phyloP scores from a whole-genome alignment of 2,329 filamentous ascomycete genomes.

The Colletotrichum destructivum region DNA sequence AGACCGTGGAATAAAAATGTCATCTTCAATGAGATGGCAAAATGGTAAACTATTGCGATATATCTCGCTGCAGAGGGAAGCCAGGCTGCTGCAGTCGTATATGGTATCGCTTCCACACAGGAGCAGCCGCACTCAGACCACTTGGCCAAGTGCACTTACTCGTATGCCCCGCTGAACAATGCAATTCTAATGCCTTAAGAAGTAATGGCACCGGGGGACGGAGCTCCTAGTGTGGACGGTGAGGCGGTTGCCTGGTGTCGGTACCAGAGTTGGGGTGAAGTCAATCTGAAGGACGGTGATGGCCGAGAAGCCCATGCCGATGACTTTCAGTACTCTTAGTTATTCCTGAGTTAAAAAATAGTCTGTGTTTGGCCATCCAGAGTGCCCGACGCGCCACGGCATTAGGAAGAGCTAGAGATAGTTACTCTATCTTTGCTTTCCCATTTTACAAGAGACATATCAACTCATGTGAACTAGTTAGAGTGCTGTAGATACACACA shows the following conservation, averaged over 20 bases:
- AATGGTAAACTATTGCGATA: slow-evolving; percentile 11
- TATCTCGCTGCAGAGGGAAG: slow-evolving; percentile 5
- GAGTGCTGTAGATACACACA: too few relatives aligned
- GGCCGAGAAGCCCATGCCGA: not conserved
- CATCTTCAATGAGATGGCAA: not conserved
- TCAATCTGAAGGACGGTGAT: not conserved
- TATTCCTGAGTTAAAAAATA: too few relatives aligned
- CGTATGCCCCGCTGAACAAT: not conserved
- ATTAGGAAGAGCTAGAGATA: too few relatives aligned
- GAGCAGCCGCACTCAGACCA: slow-evolving; percentile 4
- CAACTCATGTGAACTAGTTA: too few relatives aligned
- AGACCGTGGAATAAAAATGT: not conserved
- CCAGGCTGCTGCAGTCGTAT: slow-evolving; percentile 9
- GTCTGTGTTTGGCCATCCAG: too few relatives aligned
- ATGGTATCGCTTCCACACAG: slow-evolving; percentile 1
- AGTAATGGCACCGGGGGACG: not conserved
- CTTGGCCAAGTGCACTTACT: slow-evolving; percentile 16
- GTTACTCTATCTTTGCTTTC: too few relatives aligned
- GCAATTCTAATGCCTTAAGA: not conserved
- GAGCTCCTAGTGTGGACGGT: not conserved
- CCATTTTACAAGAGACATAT: accelerated
- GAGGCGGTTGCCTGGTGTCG: not conserved
- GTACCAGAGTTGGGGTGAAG: not conserved
- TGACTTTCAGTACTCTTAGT: too few relatives aligned
- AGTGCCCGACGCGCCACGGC: too few relatives aligned